These are phyloP conservation scores for Orobanche coerulescens DNA, from an alignment of 257 asterid genomes.

Conservation along the genomic window DNA sequence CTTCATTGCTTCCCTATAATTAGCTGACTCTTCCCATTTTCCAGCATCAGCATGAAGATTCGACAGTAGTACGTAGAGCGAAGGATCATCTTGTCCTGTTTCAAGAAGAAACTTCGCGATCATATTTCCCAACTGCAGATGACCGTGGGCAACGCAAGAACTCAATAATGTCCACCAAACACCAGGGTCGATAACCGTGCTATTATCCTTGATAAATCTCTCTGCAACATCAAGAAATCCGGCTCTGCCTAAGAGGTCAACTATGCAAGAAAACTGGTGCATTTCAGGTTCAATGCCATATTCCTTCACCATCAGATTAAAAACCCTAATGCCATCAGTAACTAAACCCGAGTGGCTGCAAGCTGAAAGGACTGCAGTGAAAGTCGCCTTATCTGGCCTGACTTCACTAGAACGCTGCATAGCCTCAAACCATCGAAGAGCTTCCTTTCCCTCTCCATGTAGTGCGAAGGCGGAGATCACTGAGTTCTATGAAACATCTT, in stretches of 20 bases:
- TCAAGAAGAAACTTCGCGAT: slow-evolving; percentile 50
- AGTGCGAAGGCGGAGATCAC: slow-evolving; percentile 65
- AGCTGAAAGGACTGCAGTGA: slow-evolving; percentile 79
- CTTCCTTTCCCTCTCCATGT: slow-evolving; percentile 68
- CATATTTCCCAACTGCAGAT: slow-evolving; percentile 52
- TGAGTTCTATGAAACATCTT: slow-evolving; percentile 81
- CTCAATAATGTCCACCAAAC: slow-evolving; percentile 83
- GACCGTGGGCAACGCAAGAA: slow-evolving; percentile 57
- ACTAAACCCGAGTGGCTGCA: slow-evolving; percentile 82
- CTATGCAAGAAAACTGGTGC: slow-evolving; percentile 63
- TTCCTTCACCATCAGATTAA: slow-evolving; percentile 42
- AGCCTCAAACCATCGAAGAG: slow-evolving; percentile 51
- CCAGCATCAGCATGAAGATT: slow-evolving; percentile 76
- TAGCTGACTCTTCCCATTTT: slow-evolving; percentile 74
- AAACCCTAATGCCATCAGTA: slow-evolving; percentile 48
- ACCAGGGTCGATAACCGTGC: slow-evolving; percentile 36
- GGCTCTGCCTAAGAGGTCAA: slow-evolving; percentile 66
- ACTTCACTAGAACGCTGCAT: slow-evolving; percentile 36
- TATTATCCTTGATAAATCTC: slow-evolving; percentile 33
- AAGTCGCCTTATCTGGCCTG: slow-evolving; percentile 66
- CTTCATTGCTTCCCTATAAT: slow-evolving; percentile 56
- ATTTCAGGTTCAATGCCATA: slow-evolving; percentile 46
- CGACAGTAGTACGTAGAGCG: slow-evolving; percentile 54
- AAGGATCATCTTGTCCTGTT: slow-evolving; percentile 46
- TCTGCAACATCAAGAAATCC: slow-evolving; percentile 70